These are phyloP conservation scores for Puccinia polysora DNA, from an alignment of 1,284 basidiomycete species.

Conservation along the genomic window DNA sequence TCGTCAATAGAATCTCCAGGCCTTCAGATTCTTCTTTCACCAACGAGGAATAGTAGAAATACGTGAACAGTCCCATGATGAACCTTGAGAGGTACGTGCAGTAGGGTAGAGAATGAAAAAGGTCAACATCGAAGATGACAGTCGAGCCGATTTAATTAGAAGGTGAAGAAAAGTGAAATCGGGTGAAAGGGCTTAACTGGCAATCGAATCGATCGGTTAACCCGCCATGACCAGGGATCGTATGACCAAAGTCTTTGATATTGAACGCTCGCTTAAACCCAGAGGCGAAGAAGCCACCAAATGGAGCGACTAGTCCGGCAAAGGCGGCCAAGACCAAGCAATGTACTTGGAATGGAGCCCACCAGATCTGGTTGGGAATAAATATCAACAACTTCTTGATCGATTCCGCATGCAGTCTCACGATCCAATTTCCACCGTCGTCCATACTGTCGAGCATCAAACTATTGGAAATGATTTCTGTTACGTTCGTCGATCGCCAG, in stretches of 20 bases:
- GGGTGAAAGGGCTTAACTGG: constrained; percentile 66
- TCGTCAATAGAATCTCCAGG: no score
- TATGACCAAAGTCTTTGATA: constrained; percentile 98
- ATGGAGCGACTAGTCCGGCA: constrained; percentile 94
- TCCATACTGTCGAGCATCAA: no score
- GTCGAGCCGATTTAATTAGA: constrained; percentile 70
- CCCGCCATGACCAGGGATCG: constrained; percentile 96
- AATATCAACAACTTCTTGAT: constrained; percentile 56
- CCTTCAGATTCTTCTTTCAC: no score
- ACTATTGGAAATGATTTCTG: constrained; percentile 59
- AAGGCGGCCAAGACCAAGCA: constrained; percentile 85
- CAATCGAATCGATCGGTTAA: constrained; percentile 99
- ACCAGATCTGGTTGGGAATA: constrained; percentile 63
- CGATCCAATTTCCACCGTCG: no score
- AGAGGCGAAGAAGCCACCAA: constrained; percentile 98
- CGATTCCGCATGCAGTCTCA: no score
- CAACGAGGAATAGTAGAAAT: no score
- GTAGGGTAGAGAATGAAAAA: no score
- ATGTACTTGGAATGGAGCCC: constrained; percentile 89
- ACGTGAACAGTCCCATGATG: no score
- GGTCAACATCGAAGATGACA: no score
- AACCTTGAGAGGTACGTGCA: no score
- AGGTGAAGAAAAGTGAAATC: not conserved
- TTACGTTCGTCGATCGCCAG: constrained; percentile 66
- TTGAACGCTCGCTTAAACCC: constrained; percentile 98